These are phyloP conservation scores for Alternaria brassicicola DNA, from an alignment of 2,329 filamentous ascomycete genomes.

Conservation along the genomic window DNA sequence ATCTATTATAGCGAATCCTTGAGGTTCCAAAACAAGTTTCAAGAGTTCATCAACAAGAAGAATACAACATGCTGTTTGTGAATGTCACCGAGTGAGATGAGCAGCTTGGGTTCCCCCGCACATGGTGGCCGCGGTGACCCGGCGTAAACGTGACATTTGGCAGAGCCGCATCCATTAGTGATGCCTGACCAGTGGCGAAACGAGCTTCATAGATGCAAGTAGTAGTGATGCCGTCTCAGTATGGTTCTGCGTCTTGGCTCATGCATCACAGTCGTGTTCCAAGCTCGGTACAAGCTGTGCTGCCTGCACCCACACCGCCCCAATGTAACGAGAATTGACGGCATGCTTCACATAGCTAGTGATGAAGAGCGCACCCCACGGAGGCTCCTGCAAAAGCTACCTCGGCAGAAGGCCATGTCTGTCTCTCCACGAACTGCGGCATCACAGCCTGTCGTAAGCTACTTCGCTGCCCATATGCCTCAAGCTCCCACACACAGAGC, in stretches of 20 bases:
- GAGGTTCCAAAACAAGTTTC: constrained; percentile 1
- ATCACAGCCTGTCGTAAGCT: background rate
- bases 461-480: background rate
- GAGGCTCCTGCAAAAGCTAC: background rate
- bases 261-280: background rate
- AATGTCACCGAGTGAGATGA: background rate
- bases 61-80: background rate
- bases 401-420: background rate
- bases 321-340: background rate
- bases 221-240: no score
- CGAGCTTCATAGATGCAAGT: background rate
- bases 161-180: background rate
- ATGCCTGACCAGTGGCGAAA: background rate
- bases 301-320: background rate
- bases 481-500: background rate
- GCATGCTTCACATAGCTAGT: background rate
- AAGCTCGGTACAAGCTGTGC: background rate
- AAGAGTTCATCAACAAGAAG: background rate
- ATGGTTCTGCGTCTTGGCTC: background rate
- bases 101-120: constrained; percentile 8
- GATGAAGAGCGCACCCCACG: background rate
- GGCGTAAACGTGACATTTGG: constrained; percentile 7
- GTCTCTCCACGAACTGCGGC: background rate
- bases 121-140: constrained; percentile 5
- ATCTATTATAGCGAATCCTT: constrained; percentile 8